Evolutionary conservation across 2,329 filamentous ascomycete genomes (phyloP), one percentile per base, ranked within the genome.

Genomic region (Sarocladium brachiariae): DNA sequence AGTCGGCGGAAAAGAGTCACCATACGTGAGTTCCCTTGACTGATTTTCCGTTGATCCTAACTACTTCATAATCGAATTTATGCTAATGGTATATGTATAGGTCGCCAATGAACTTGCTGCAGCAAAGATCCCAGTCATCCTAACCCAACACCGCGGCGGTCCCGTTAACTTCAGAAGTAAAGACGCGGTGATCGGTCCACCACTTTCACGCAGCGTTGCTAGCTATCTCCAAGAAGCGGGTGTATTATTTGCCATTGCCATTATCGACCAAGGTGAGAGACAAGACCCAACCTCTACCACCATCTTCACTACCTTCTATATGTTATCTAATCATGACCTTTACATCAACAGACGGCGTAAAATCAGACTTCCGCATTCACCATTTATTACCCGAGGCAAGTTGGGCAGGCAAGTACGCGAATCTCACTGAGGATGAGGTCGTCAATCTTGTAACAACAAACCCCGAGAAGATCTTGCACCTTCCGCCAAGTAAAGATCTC

Each of bases 381-480:
- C 7, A 19, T 21, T 18, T 39, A 19, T 6, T 39, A 7, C 18
- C 18, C 6, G 35, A 39, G 35, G 35, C 35, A 21, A 13, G 4
- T 4, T 39, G 35, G 35, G 35, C 35, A 7, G 35, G n/a, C 6
- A 39, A 21, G 18, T 39, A 39, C 13, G 35, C 35, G 4, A 13
- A 13, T 6, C 35, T 39, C 4, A 39, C 4, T 21, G 35, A 39
- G 7, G n/a, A 19, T 19, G 35, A 19, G 13, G 35, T 21, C 9
- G 35, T 39, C n/a, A 21, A 39, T 19, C 35, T 39, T 6, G 35
- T 39, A 7, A 21, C 35, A 4, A 39, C 6, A 7, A 39, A 39
- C 18, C 69, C 73, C 19, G 69, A 73, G 54, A 58, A 65, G 34
- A 71, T 73, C 19, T 57, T 74, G 16, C 60, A 63, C 2, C 58